phyloP scores from a whole-genome alignment of 495 filamentous ascomycete genomes.

The Terfezia boudieri region DNA sequence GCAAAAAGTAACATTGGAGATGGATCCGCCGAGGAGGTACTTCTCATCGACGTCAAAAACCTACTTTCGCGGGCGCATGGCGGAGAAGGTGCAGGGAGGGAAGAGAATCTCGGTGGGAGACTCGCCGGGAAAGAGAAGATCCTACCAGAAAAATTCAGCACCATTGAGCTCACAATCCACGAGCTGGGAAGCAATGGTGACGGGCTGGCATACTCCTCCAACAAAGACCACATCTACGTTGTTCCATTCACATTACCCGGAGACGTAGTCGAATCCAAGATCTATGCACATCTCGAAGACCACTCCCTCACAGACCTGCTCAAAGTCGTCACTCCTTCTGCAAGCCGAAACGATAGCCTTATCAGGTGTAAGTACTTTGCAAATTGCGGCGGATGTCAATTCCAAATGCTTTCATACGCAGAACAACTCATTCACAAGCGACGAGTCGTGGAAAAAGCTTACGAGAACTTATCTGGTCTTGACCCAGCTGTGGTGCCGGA shows the following conservation, averaged over 20 bases:
- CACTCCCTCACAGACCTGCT: conserved; percentile 65
- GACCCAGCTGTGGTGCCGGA: conserved; percentile 50
- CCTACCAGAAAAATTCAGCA: conserved; percentile 45
- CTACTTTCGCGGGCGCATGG: conserved; percentile 25
- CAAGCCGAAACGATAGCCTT: conserved; percentile 49
- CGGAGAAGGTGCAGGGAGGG: background rate
- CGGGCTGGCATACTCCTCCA: conserved; percentile 45
- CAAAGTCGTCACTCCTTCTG: conserved; percentile 47
- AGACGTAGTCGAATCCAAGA: conserved; percentile 54
- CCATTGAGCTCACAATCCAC: conserved; percentile 55
- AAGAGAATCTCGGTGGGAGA: background rate
- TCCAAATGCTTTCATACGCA: conserved; percentile 85
- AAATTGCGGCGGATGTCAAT: conserved; percentile 78
- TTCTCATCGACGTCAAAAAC: conserved; percentile 43
- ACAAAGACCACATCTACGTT: conserved; percentile 54
- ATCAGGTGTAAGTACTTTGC: conserved; percentile 70
- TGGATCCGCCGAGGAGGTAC: conserved; percentile 39
- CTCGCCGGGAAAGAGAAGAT: background rate
- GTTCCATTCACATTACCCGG: conserved; percentile 79
- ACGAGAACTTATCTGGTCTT: conserved; percentile 67
- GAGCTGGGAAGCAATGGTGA: conserved; percentile 79
- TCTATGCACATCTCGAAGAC: conserved; percentile 43
- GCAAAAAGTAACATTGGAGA: background rate
- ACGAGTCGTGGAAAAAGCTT: conserved; percentile 75
- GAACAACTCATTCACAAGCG: conserved; percentile 71